phyloP scores from a whole-genome alignment of 1,139 yeast species.

The Meyerozyma guilliermondii region DNA sequence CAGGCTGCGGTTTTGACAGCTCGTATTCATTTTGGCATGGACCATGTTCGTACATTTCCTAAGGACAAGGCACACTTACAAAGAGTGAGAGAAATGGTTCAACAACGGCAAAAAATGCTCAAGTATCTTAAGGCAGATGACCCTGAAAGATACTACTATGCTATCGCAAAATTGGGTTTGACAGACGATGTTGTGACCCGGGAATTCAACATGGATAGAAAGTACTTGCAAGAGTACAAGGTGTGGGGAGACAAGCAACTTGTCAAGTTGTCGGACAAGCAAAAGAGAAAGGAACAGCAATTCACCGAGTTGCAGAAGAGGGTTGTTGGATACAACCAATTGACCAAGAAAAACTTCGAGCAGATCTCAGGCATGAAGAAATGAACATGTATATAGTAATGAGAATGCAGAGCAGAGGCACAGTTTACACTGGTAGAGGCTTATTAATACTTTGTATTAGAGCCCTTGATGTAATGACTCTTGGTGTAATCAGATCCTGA shows the following conservation, averaged over 20 bases:
- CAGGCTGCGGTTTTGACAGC: slow-evolving; percentile 90
- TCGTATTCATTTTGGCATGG: slow-evolving; percentile 71
- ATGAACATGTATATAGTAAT: background rate
- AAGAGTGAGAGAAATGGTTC: slow-evolving; percentile 74
- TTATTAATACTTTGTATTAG: too few relatives aligned
- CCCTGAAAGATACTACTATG: slow-evolving; percentile 79
- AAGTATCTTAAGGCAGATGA: slow-evolving; percentile 75
- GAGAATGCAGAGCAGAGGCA: background rate
- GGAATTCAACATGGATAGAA: slow-evolving; percentile 81
- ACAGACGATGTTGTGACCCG: slow-evolving; percentile 71
- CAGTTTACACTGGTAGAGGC: too few relatives aligned
- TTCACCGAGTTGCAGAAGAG: slow-evolving; percentile 34
- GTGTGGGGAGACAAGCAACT: slow-evolving; percentile 66
- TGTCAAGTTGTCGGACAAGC: slow-evolving; percentile 40
- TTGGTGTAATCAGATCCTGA: too few relatives aligned
- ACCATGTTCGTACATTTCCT: slow-evolving; percentile 66
- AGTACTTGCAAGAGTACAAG: slow-evolving; percentile 79
- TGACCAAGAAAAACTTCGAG: slow-evolving; percentile 37
- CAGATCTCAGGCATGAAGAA: slow-evolving; percentile 11
- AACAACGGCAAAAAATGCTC: slow-evolving; percentile 78
- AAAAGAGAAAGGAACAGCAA: slow-evolving; percentile 26
- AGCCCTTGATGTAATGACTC: too few relatives aligned
- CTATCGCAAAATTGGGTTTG: slow-evolving; percentile 82
- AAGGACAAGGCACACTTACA: slow-evolving; percentile 73
- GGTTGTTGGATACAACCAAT: slow-evolving; percentile 33